phyloP scores from a whole-genome alignment of 2,329 filamentous ascomycete species.

The Dothistroma septosporum region DNA sequence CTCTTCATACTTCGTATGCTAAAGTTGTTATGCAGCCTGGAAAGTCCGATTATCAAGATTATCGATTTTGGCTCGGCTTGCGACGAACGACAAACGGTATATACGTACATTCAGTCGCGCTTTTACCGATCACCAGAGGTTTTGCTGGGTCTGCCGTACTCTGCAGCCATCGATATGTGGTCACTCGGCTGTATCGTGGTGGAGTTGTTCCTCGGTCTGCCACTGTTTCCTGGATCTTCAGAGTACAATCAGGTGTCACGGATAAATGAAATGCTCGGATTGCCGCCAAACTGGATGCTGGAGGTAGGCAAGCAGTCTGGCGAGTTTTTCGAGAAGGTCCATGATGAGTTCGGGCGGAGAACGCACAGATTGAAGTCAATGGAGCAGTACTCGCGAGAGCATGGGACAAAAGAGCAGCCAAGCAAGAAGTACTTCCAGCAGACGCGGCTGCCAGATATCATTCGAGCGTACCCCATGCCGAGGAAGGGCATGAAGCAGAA shows the following conservation, averaged over 20 bases:
- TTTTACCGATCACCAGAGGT: slow-evolving; percentile 98
- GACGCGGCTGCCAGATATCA: slow-evolving; percentile 90
- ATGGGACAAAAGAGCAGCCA: slow-evolving; percentile 93
- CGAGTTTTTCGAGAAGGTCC: slow-evolving; percentile 91
- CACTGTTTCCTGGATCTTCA: slow-evolving; percentile 92
- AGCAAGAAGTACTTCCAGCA: slow-evolving; percentile 99
- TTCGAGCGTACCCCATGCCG: slow-evolving; percentile 96
- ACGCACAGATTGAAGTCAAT: slow-evolving; percentile 92
- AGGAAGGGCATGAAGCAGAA: slow-evolving; percentile 98
- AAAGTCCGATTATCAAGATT: slow-evolving; percentile 99
- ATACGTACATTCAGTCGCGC: slow-evolving; percentile 97
- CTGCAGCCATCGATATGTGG: slow-evolving; percentile 99
- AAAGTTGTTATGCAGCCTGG: slow-evolving; percentile 56
- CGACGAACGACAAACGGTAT: slow-evolving; percentile 96
- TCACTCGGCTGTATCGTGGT: slow-evolving; percentile 97
- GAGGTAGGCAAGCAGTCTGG: slow-evolving; percentile 97
- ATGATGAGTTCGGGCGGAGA: slow-evolving; percentile 87
- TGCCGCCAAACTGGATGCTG: slow-evolving; percentile 97
- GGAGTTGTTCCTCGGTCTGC: slow-evolving; percentile 90
- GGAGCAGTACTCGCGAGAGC: slow-evolving; percentile 95
- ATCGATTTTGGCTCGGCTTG: slow-evolving; percentile 99
- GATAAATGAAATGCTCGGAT: slow-evolving; percentile 96
- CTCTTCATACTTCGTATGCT: background rate
- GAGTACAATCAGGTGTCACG: slow-evolving; percentile 98
- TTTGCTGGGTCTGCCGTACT: slow-evolving; percentile 90